Evolutionary conservation across 768 basidiomycete genomes (phyloP), one percentile per base, ranked within the genome.

Genomic region (Termitomyces sp.): DNA sequence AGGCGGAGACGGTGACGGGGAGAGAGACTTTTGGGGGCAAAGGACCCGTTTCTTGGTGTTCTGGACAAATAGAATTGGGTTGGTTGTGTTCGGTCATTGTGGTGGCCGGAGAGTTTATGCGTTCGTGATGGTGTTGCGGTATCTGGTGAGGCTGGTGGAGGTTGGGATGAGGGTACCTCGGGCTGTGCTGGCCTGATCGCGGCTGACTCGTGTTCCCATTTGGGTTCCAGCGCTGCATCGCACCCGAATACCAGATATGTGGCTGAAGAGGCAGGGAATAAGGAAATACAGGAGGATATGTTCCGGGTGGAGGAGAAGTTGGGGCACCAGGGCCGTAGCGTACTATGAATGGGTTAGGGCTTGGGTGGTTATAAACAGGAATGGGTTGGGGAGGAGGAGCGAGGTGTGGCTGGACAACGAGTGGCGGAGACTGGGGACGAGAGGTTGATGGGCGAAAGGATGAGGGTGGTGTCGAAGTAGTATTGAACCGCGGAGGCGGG

Each of bases 321-420:
- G 53, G 34, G 5, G 49, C 42, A 7, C 37, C 42, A 35, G 48
- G 54, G 51, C 46, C 56, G 50, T 40, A 38, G 28, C 21, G 41
- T 12, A 43, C 26, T 37, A 22, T 19, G 34, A 34, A 53, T 17
- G 43, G 43, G 42, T 48, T 35, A 28, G 19, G 32, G 49, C 38
- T 5, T 22, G 42, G 21, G 17, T 49, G 46, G n/a, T 41, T 9
- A 41, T 38, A 53, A 42, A 53, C 19, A n/a, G 51, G 47, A 42
- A 55, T 52, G 26, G 56, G 35, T 9, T 57, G 53, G 17, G 55
- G 45, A 34, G 58, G 37, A 53, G 63, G 43, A 45, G 57, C 56
- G 54, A 66, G 58, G 4, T 61, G 57, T 17, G 61, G 55, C 21
- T 62, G 62, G 42, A 53, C 61, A 9, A 53, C 35, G 19, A 59